Base-by-base conservation (phyloP, 805 yeast genomes). In the Lipomyces kockii region DNA sequence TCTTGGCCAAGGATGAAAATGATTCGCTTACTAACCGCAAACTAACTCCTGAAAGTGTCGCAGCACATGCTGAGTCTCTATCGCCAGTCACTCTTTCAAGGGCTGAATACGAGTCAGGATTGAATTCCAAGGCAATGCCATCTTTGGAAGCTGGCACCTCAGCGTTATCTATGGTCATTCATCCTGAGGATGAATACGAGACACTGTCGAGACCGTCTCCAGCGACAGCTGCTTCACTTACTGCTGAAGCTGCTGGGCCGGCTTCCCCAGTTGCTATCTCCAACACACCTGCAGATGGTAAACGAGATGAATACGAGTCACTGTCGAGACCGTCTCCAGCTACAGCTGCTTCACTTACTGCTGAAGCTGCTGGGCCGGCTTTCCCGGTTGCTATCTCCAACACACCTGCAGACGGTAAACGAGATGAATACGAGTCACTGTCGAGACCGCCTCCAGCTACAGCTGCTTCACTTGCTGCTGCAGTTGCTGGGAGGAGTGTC, bases 151-250 rank as follows among this genome's bases (percentile, higher is more conserved):
- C 54, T 4, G 66, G 62, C 29, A 66, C 66, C 1, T 27, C 43
- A 7, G 34, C 34, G 1, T 17, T 60, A 17, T 62, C 64, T 14
- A 58, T 67, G 63, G 46, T 25, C 29, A 64, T 63, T 2, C 25
- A 64, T n/a, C 71, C 78, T 7, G 53, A 56, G 0, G 74, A 64
- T 2, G 79, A 75, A n/a, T 72, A 71, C 56, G 69, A 75, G 7
- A 69, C 66, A 9, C 63, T 75, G 49, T 43, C 49, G 9, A 43
- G 9, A n/a, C 20, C 20, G 49, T 4, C 49, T 22, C 27, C 27
- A 12, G 8, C 35, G 11, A 37, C 61, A 8, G 51, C 53, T 7
- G 52, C 29, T 11, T 43, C 52, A 3, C 27, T 39, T 22, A 29
- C 51, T 58, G 27, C 51, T 9, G 34, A 27, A 8, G 53, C 61